Base-by-base conservation (phyloP, 768 basidiomycete genomes). In the Pisolithus microcarpus region DNA sequence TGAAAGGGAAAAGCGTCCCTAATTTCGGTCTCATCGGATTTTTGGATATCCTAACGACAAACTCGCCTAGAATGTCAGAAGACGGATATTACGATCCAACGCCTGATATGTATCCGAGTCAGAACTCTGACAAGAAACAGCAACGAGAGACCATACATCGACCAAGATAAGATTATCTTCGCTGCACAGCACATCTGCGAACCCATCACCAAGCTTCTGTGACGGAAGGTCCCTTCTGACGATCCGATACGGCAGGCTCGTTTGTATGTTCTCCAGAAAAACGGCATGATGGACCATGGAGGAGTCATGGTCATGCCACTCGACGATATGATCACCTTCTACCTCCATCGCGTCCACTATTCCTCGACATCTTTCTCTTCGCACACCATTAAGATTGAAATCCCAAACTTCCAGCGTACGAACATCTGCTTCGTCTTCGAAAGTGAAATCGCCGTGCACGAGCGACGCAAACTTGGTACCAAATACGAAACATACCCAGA, bases 401-500 rank as follows among this genome's bases (percentile, higher is more conserved):
- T 82, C 80, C 60, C 73, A 77, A 30, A 80, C 56, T 40, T 72
- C 65, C 57, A 74, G 54, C 38, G 45, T 58, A 48, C 57, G 61
- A 43, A 58, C 34, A 34, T 15, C 48, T 38, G 16, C 43, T 54
- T 38, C 50, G 43, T 1, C 36, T 31, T 55, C 60, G 21, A 23
- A 23, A 23, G 21, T 4, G 50, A 23, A 38, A 45, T 51, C 51
- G 46, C 49, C 40, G 21, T 59, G 39, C 24, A 34, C 30, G 37
- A 56, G 67, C 43, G 53, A 69, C 53, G 70, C 73, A 47, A 71
- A 79, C 52, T 70, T 72, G 24, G 69, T 70, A 19, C 80, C 81
- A 56, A 71, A 73, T 18, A 81, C 73, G 56, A 79, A 79, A 65
- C 81, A 83, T 7, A 79, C 78, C 80, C 81, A 83, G n/a, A 70